Conservation (phyloP, 108 stramenopile species). For the Asterionellopsis glacialis region DNA sequence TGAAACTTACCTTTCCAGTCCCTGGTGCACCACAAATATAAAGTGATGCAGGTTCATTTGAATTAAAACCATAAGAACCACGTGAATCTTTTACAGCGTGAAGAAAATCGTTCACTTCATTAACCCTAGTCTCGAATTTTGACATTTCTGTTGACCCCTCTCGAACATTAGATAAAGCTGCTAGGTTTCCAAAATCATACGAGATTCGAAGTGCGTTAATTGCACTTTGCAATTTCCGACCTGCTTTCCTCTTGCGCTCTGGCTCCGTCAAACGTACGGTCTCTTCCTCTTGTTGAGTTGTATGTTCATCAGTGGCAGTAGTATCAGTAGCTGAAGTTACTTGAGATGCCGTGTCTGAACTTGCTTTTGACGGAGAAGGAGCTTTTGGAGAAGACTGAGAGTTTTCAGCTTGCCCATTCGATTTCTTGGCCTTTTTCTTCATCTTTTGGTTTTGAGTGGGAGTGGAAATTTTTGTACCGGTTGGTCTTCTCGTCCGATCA, state of each 20-base stretch:
- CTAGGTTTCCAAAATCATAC: background rate
- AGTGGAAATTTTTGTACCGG: no score
- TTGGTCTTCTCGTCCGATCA: no score
- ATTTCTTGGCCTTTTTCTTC: no score
- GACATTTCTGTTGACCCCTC: background rate
- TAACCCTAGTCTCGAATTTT: background rate
- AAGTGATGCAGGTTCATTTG: slow-evolving; percentile 25
- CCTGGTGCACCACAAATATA: slow-evolving; percentile 75
- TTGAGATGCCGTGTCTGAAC: no score
- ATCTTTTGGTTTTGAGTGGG: no score
- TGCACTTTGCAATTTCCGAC: background rate
- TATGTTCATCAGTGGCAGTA: no score
- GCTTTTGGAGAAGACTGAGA: no score
- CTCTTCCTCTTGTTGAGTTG: no score
- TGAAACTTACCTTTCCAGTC: slow-evolving; percentile 56
- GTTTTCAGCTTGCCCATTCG: no score
- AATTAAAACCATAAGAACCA: slow-evolving; percentile 2
- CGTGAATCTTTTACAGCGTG: slow-evolving; percentile 14
- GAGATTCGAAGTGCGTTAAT: background rate
- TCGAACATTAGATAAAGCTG: background rate
- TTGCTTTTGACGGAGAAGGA: no score
- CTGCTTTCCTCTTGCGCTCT: background rate
- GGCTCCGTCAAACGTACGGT: background rate
- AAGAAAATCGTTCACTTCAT: slow-evolving; percentile 14
- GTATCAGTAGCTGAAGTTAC: no score